Base-by-base conservation (phyloP, 352 stramenopile species). In the Phytophthora kernoviae region DNA sequence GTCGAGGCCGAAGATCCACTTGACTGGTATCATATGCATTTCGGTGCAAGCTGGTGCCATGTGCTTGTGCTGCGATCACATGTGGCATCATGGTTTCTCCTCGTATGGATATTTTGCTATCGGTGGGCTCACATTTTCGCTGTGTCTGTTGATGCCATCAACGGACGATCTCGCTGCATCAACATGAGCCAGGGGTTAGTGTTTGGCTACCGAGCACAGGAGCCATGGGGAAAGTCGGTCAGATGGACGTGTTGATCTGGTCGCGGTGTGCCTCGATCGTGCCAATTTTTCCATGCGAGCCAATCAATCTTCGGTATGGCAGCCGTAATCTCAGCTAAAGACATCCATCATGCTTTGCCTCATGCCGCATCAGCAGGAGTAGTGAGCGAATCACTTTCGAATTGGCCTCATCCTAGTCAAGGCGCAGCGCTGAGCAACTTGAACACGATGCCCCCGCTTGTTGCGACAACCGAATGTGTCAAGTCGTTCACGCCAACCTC, bases 291-390 rank as follows among this genome's bases (percentile, higher is more conserved):
- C 42, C 26, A 39, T 12, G 5, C 34, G 12, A 52, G 51, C 58
- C 50, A 61, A 56, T 58, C 43, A 56, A 46, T 30, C 33, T 39
- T 39, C 33, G 24, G 10, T 14, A 7, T 34, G 1, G 21, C 24
- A 8, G 53, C 30, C 59, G 30, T 58, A 68, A 68, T 68, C 59
- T 62, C 33, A 5, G 36, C 18, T 36, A 27, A 43, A 34, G 47
- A 46, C 33, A 51, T 54, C 40, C 60, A 50, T 41, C 2, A 30
- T n/a, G 60, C 58, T 62, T 58, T 53, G 58, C 51, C 26, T 10
- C 50, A 42, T n/a, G n/a, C n/a, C n/a, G n/a, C n/a, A n/a, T n/a
- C n/a, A n/a, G n/a, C n/a, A 3, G 27, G 26, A 21, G 43, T 26
- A 14, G 2, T 21, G 37, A 4, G 5, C 12, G 37, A 21, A 21